phyloP scores from a whole-genome alignment of 345 rosid species.

The Psidium guajava region DNA sequence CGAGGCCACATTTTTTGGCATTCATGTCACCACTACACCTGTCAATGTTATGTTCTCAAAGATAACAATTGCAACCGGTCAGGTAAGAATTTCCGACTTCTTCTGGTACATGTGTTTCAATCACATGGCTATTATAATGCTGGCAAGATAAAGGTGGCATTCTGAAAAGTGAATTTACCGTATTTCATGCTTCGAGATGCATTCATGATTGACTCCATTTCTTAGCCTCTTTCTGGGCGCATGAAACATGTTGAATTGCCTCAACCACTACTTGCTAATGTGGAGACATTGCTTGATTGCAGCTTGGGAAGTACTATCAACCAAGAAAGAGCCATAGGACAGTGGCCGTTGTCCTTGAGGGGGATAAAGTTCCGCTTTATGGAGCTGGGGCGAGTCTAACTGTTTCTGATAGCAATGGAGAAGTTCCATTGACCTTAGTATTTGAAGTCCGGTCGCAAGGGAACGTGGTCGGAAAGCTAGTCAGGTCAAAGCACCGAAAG shows the following conservation, averaged over 20 bases:
- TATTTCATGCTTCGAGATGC: neutral
- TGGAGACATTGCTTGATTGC: conserved; percentile 3
- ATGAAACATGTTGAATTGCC: neutral
- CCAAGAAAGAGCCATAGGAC: conserved; percentile 60
- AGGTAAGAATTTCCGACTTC: conserved; percentile 24
- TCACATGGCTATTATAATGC: too few relatives aligned
- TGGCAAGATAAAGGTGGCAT: neutral
- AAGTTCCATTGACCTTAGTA: conserved; percentile 44
- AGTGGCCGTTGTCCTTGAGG: conserved; percentile 30
- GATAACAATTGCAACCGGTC: conserved; percentile 54
- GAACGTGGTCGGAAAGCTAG: conserved; percentile 71
- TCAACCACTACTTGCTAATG: neutral
- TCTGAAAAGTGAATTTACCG: neutral
- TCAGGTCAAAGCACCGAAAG: conserved; percentile 45
- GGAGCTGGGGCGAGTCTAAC: conserved; percentile 64
- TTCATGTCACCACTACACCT: conserved; percentile 56
- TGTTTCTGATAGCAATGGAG: conserved; percentile 19
- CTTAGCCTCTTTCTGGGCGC: neutral
- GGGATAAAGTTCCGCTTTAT: conserved; percentile 54
- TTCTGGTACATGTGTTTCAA: neutral
- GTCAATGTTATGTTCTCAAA: conserved; percentile 55
- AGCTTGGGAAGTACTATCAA: conserved; percentile 70
- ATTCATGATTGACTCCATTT: neutral
- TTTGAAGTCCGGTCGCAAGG: conserved; percentile 56
- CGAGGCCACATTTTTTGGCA: conserved; percentile 76